Evolutionary conservation across 2,329 filamentous ascomycete genomes (phyloP).

Genomic region (Colletotrichum liaoningense): DNA sequence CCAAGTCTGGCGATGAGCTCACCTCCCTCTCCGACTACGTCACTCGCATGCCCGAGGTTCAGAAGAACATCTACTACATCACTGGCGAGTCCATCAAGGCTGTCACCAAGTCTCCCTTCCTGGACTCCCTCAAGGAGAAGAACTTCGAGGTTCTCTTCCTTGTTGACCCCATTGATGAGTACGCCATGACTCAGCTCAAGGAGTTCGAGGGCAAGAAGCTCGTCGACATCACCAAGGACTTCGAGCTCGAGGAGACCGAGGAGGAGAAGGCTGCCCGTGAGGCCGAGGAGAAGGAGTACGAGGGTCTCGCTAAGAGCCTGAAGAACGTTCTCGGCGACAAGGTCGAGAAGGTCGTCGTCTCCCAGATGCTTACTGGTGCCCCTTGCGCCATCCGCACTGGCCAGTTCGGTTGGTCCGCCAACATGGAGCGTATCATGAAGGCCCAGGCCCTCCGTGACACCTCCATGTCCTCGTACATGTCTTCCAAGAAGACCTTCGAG

Average conservation of each 20-base stretch:
- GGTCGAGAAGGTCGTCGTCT: conserved; percentile 99
- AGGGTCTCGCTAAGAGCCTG: conserved; percentile 92
- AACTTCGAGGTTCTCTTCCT: conserved; percentile 99
- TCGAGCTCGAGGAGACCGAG: conserved; percentile 99
- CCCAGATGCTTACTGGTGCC: conserved; percentile 93
- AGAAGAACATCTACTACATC: conserved; percentile 99
- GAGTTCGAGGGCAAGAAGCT: conserved; percentile 99
- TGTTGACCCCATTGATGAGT: conserved; percentile 99
- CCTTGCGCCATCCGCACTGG: conserved; percentile 99
- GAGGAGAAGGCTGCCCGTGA: conserved; percentile 98
- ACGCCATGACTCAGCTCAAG: conserved; percentile 99
- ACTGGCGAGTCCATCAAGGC: conserved; percentile 99
- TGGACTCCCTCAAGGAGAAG: conserved; percentile 98
- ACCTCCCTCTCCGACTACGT: conserved; percentile 98
- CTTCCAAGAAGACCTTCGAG: conserved; percentile 99
- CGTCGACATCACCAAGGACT: conserved; percentile 99
- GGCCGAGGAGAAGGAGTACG: conserved; percentile 98
- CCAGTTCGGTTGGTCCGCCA: conserved; percentile 99
- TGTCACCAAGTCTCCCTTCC: conserved; percentile 97
- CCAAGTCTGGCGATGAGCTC: conserved; percentile 96
- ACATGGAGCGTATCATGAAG: conserved; percentile 99
- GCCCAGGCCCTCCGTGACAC: conserved; percentile 99
- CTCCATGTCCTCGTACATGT: conserved; percentile 99
- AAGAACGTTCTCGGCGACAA: conserved; percentile 99
- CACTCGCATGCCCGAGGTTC: conserved; percentile 99